Evolutionary conservation across 768 basidiomycete genomes (phyloP), one percentile per base, ranked within the genome.

Genomic region (Leccinum longicurvipes): DNA sequence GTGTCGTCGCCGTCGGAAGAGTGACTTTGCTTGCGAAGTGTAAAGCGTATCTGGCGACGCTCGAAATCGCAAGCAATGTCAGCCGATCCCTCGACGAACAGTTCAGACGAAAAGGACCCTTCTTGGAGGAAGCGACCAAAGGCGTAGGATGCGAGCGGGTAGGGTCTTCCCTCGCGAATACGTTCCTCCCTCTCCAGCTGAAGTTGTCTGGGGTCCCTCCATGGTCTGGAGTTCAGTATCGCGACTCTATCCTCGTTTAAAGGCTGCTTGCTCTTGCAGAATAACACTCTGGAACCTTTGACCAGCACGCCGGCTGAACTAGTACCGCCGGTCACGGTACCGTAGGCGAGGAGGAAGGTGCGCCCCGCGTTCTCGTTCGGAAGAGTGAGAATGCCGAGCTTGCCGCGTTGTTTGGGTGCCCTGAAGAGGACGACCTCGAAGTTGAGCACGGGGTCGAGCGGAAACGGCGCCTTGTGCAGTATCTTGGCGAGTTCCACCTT

Each of bases 51-150:
- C 15, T 57, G 56, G 36, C 57, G 67, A 12, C 57, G 66, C 47
- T 73, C 70, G 47, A 74, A 53, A 60, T 77, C 71, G 62, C 75
- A 76, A 56, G 73, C 66, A 57, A 77, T 66, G 29, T 64, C 59
- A 45, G 72, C 63, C 28, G 45, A 32, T 47, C 71, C 74, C 39
- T 55, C 44, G 19, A 57, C 61, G 17, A 58, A 50, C 6, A 66
- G 60, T 54, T 76, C 73, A 10, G 68, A 56, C 19, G 73, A 70
- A 56, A 76, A 76, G 2, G 65, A 58, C 1, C 68, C 70, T 29
- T 77, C 73, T 8, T 47, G 6, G 34, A 68, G 70, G 49, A 76
- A 73, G 12, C 67, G 76, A 1, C 75, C 75, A 49, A 76, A 75
- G 7, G 66, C 65, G 31, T 64, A 75, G 9, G 58, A 59, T 4